Percentiles rank a stretch among this genome's conserved stretches.
These are phyloP conservation scores for Mucor piriformis DNA, from an alignment of 371 early-diverging fungal species.

Conservation along the genomic window DNA sequence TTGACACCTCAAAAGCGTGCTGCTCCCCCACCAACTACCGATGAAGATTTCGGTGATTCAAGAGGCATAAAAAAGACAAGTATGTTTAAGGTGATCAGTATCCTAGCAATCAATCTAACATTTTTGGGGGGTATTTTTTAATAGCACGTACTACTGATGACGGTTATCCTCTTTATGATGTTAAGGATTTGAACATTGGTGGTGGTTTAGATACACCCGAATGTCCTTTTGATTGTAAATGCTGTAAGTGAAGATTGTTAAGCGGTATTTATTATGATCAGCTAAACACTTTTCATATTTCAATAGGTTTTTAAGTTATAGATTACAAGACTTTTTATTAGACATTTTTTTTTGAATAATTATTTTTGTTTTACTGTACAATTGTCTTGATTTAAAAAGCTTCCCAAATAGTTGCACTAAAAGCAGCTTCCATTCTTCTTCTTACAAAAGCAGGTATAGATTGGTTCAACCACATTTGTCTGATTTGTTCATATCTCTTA, in stretches of 20 bases:
- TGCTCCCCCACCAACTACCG: slow-evolving; percentile 19
- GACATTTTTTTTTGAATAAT: background rate
- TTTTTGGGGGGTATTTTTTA: background rate
- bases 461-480: slow-evolving; percentile 84
- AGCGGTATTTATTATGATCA: background rate
- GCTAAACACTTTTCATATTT: too few species aligned
- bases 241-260: slow-evolving; percentile 39
- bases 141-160: slow-evolving; percentile 56
- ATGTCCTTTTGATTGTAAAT: slow-evolving; percentile 55
- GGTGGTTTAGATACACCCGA: slow-evolving; percentile 50
- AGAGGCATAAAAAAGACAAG: slow-evolving; percentile 49
- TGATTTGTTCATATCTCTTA: slow-evolving; percentile 88
- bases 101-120: background rate
- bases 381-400: slow-evolving; percentile 8
- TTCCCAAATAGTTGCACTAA: slow-evolving; percentile 42
- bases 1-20: slow-evolving; percentile 26
- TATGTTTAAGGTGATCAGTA: slow-evolving; percentile 15
- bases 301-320: background rate
- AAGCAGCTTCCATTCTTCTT: slow-evolving; percentile 76
- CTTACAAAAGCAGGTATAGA: slow-evolving; percentile 87
- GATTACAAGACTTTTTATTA: background rate
- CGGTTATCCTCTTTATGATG: slow-evolving; percentile 55
- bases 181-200: slow-evolving; percentile 50
- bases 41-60: slow-evolving; percentile 49
- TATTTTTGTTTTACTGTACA: slow-evolving; percentile 4